These are phyloP conservation scores for Fusarium mundagurra DNA, from an alignment of 2,329 filamentous ascomycete genomes.

Conservation along the genomic window DNA sequence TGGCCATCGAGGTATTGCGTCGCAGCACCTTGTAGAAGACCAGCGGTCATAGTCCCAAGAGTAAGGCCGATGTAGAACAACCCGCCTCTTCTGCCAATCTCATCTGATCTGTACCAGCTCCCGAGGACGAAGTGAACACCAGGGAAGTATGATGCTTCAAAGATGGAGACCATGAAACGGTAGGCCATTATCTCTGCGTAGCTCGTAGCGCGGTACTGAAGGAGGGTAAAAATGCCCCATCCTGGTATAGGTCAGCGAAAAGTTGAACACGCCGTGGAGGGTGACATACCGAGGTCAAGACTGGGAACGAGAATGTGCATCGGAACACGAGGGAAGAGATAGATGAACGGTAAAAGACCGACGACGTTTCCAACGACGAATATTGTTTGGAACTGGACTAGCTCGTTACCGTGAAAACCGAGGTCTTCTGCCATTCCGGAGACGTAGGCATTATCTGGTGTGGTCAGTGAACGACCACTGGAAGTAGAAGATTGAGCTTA, in stretches of 20 bases:
- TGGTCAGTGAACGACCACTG: rapidly evolving
- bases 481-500: rapidly evolving
- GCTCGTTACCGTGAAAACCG: not conserved
- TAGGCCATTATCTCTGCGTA: not conserved
- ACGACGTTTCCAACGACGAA: not conserved
- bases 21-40: not conserved
- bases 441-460: not conserved
- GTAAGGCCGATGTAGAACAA: not conserved
- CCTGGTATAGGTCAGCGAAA: not conserved
- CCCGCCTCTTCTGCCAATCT: not conserved
- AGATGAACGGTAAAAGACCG: not conserved
- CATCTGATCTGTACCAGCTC: not conserved
- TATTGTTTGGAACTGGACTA: not conserved
- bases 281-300: not conserved
- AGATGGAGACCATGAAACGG: not conserved
- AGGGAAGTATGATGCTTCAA: not conserved
- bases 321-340: not conserved
- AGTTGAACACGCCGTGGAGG: rapidly evolving
- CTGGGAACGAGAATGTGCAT: not conserved
- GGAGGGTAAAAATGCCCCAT: not conserved
- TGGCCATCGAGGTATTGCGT: not conserved
- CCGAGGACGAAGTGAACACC: not conserved
- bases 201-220: not conserved
- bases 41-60: not conserved
- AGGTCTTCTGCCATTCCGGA: not conserved